These are phyloP conservation scores for Euphorbia neoarborescens DNA, from an alignment of 441 rosid species.

Conservation along the genomic window DNA sequence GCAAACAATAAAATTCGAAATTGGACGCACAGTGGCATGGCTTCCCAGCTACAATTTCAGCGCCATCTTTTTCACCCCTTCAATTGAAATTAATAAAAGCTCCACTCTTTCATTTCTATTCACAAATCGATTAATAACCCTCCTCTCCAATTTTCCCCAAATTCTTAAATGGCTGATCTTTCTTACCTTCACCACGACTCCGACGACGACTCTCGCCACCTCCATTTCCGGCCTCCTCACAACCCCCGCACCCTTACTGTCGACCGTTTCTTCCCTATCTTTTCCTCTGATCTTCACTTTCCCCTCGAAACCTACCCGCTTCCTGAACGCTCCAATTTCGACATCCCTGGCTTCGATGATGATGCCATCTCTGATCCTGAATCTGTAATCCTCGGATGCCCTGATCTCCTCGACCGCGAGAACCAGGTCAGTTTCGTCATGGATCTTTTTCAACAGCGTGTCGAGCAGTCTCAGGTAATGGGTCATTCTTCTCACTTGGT, in stretches of 20 bases:
- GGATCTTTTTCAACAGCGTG: slow-evolving; percentile 77
- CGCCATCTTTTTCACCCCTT: not conserved
- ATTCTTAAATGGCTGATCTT: slow-evolving; percentile 25
- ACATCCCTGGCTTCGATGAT: slow-evolving; percentile 1
- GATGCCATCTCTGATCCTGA: slow-evolving; percentile 35
- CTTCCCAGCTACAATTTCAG: not conserved
- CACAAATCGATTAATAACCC: not conserved
- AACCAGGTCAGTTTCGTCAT: slow-evolving; percentile 58
- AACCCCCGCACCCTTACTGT: not conserved
- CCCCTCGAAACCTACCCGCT: slow-evolving; percentile 6
- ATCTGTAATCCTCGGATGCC: slow-evolving; percentile 26
- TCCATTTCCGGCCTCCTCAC: slow-evolving; percentile 11
- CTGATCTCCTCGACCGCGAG: slow-evolving; percentile 39
- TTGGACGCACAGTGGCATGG: no score
- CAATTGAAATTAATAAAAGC: not conserved
- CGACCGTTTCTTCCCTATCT: slow-evolving; percentile 14
- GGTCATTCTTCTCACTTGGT: slow-evolving; percentile 19
- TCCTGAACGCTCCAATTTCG: slow-evolving; percentile 4
- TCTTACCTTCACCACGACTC: slow-evolving; percentile 23
- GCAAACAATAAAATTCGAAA: no score
- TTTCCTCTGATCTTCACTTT: not conserved
- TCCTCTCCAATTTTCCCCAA: not conserved
- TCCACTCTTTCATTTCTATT: not conserved
- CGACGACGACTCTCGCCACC: slow-evolving; percentile 14
- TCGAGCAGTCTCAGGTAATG: slow-evolving; percentile 53